Percentiles rank a stretch among this genome's conserved stretches.
Conservation (phyloP, 345 rosid genomes). For the Euphorbia lathyris region DNA sequence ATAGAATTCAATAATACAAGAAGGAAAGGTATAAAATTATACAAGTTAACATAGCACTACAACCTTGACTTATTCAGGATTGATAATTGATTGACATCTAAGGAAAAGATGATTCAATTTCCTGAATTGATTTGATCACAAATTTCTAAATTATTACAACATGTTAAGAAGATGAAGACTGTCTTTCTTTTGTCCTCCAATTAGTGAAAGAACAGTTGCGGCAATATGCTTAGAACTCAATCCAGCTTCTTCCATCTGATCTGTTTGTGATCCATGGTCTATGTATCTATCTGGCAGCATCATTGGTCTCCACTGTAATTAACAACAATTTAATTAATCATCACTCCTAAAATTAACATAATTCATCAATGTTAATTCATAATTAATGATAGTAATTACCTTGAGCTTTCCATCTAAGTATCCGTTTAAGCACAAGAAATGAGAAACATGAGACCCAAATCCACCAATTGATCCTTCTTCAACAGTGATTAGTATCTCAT, state of each 20-base stretch:
- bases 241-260: constrained; percentile 44
- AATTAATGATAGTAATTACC: constrained; percentile 19
- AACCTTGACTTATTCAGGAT: constrained; percentile 1
- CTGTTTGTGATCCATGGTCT: constrained; percentile 46
- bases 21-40: too few relatives aligned
- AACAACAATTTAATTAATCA: background rate
- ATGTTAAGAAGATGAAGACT: constrained; percentile 9
- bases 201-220: constrained; percentile 31
- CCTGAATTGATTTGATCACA: background rate
- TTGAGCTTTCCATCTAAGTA: constrained; percentile 44
- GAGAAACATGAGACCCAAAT: constrained; percentile 45
- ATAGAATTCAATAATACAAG: background rate
- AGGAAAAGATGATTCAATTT: background rate
- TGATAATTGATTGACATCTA: background rate
- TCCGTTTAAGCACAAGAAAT: constrained; percentile 42
- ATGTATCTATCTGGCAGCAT: constrained; percentile 49
- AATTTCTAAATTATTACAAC: background rate
- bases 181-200: constrained; percentile 17
- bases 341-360: too few relatives aligned
- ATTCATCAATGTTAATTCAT: background rate
- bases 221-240: constrained; percentile 42
- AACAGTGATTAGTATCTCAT: constrained; percentile 40
- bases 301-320: constrained; percentile 53
- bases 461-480: constrained; percentile 60
- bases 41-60: background rate